A percentile compares a stretch with the other conserved stretches of the same genome.
These are phyloP conservation scores for Periconia macrospinosa DNA, from an alignment of 2,329 filamentous ascomycete species.

Conservation along the genomic window DNA sequence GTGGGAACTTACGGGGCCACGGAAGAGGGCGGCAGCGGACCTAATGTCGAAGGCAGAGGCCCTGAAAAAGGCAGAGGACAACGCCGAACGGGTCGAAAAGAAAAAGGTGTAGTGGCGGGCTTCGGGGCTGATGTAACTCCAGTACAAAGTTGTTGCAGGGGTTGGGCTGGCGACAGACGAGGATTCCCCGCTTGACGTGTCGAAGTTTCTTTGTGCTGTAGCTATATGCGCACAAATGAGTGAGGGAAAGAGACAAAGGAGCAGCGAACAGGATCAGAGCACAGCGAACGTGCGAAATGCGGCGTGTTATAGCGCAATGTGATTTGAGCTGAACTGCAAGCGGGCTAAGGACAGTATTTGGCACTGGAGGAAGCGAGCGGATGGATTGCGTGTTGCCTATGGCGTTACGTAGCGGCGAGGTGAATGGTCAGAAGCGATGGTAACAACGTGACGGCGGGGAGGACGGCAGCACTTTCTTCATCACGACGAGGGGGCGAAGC, in stretches of 20 bases:
- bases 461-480: not conserved
- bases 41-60: not conserved
- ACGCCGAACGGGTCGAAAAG: not conserved
- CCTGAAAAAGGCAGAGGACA: not conserved
- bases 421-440: not conserved
- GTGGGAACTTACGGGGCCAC: not conserved
- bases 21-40: not conserved
- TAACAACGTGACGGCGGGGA: not conserved
- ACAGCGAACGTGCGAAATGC: not conserved
- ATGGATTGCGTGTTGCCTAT: not conserved
- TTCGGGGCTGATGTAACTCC: not conserved
- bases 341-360: not conserved
- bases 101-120: not conserved
- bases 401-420: not conserved
- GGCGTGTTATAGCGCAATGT: not conserved
- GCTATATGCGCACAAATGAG: too few relatives aligned
- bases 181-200: not conserved
- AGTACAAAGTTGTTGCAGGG: not conserved
- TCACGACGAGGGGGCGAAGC: not conserved
- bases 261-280: not conserved
- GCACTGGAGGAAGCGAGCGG: not conserved
- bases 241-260: not conserved
- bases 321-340: too few relatives aligned
- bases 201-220: too few relatives aligned
- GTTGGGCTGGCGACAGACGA: not conserved